phyloP scores from a whole-genome alignment of 805 yeast species.

The Candida khao-thaluensis region DNA sequence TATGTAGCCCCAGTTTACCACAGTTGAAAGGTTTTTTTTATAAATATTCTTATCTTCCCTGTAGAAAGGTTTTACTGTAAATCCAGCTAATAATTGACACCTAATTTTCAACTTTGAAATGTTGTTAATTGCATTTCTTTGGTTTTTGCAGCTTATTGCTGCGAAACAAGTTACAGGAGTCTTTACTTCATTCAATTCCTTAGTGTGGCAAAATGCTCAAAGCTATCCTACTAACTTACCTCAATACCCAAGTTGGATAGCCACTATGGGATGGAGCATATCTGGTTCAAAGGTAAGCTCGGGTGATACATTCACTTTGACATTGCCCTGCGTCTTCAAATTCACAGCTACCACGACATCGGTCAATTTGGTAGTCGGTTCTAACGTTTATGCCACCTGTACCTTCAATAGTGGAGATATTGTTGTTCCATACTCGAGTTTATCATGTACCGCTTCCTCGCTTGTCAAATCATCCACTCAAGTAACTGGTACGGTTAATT shows the following conservation, averaged over 20 bases:
- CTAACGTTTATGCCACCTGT: conserved; percentile 23
- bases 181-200: conserved; percentile 12
- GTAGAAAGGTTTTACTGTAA: not conserved
- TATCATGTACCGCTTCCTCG: conserved; percentile 20
- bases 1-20: too few species aligned
- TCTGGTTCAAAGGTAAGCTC: conserved; percentile 15
- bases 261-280: conserved; percentile 22
- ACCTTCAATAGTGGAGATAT: conserved; percentile 17
- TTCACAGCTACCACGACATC: conserved; percentile 16
- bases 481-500: conserved; percentile 19
- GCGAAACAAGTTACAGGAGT: conserved; percentile 13
- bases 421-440: conserved; percentile 15
- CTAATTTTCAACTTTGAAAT: too few species aligned
- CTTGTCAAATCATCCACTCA: conserved; percentile 13
- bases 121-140: conserved; percentile 5
- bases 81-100: too few species aligned
- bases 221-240: conserved; percentile 4
- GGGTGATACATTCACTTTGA: conserved; percentile 28
- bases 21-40: too few species aligned
- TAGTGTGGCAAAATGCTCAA: conserved; percentile 5
- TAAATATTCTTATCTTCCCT: not conserved
- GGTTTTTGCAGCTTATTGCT: conserved; percentile 2
- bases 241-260: conserved; percentile 17
- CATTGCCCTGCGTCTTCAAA: conserved; percentile 27
- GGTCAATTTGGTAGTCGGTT: conserved; percentile 16